A percentile compares a stretch with the other conserved stretches of the same genome.
Conservation (phyloP, 148 eudicot species). For the Persicaria maculosa region DNA sequence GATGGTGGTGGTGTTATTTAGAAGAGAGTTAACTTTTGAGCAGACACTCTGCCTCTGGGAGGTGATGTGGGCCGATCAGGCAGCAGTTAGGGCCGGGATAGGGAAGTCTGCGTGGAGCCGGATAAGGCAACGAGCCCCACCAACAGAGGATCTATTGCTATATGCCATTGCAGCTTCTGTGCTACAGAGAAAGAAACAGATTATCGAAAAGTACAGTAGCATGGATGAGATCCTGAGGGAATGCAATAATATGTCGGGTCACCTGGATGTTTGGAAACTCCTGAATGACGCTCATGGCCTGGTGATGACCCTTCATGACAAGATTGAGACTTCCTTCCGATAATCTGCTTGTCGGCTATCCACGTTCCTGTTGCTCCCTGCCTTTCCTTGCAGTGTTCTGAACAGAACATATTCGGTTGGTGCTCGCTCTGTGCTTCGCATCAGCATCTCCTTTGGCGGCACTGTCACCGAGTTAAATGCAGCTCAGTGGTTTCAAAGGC, state of each 20-base stretch:
- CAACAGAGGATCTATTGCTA: slow-evolving; percentile 81
- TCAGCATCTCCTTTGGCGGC: background rate
- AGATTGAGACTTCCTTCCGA: slow-evolving; percentile 38
- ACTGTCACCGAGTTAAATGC: background rate
- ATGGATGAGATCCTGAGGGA: slow-evolving; percentile 95
- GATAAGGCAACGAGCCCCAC: slow-evolving; percentile 90
- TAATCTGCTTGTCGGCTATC: background rate
- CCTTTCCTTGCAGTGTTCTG: background rate
- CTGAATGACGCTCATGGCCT: slow-evolving; percentile 81
- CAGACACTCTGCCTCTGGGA: slow-evolving; percentile 96
- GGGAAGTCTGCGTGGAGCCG: slow-evolving; percentile 90
- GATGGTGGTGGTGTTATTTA: slow-evolving; percentile 95
- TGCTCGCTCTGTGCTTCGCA: too few species aligned
- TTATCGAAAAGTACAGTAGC: slow-evolving; percentile 82
- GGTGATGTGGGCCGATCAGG: slow-evolving; percentile 98
- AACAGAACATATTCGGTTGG: background rate
- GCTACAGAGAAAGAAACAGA: slow-evolving; percentile 82
- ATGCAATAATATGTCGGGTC: slow-evolving; percentile 94
- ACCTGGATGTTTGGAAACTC: slow-evolving; percentile 93
- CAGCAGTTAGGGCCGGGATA: slow-evolving; percentile 80
- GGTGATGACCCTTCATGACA: slow-evolving; percentile 87
- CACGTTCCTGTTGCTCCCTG: background rate
- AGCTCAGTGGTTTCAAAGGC: background rate
- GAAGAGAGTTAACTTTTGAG: slow-evolving; percentile 81
- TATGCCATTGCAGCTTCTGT: slow-evolving; percentile 96